Evolutionary conservation across 2,329 filamentous ascomycete genomes (phyloP), one percentile per base, ranked within the genome.

Genomic region (Ophiocordyceps robertsii): DNA sequence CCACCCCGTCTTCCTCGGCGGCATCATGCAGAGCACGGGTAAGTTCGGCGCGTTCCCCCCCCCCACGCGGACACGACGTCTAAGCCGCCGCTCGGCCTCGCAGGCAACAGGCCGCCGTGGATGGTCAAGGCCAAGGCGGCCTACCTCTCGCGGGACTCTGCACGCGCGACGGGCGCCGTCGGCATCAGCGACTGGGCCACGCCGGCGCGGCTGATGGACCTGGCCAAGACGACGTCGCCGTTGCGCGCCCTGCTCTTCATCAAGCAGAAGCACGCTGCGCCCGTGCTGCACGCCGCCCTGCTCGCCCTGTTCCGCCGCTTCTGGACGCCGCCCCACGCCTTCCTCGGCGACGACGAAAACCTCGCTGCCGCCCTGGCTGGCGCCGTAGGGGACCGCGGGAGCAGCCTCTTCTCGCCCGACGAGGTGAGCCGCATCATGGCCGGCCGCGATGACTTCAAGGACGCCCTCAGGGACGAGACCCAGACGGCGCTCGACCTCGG

Each of bases 31-130:
- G 31, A 69, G 65, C 17, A 72, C 72, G 37, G 75, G 75, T 78
- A 60, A 44, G 58, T 47, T n/a, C n/a, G n/a, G n/a, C n/a, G n/a
- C 14, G 3, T 35, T n/a, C n/a, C 33, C 13, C 6, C 4, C 27
- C 30, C 19, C 27, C 36, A 38, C 16, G 13, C 29, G 13, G 13
- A 29, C 14, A 11, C 10, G 32, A 41, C 30, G 29, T 14, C 38
- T 11, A 19, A 19, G 19, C 42, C 10, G 6, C 29, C 31, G 36
- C 14, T 14, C 24, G 6, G 14, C 17, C 8, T 4, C 10, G 27
- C 49, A 76, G 81, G 82, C 40, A 90, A 92, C 59, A 76, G 76
- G 49, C 84, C 84, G 0, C 84, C 85, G 1, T 88, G 82, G 81
- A 68, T 68, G 0, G 66, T 84, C 29, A 74, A 78, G 2, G 77